Evolutionary conservation across 1,139 yeast genomes (phyloP).

Genomic region (Debaryomyces sp.): DNA sequence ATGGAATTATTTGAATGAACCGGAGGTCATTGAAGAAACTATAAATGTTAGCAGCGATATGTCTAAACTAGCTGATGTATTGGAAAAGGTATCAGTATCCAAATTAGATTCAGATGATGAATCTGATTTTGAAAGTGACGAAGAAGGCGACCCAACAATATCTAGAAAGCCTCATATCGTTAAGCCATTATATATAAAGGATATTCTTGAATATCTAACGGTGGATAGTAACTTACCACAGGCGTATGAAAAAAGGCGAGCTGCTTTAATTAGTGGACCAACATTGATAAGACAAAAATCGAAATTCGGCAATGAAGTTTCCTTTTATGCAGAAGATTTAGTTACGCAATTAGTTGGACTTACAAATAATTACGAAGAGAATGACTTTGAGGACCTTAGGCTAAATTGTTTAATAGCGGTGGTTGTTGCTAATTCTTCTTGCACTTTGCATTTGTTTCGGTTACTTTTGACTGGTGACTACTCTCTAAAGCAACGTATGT

Average conservation of each 20-base stretch:
- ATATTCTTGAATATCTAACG: conserved; percentile 55
- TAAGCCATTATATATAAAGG: conserved; percentile 64
- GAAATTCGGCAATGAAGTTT: conserved; percentile 55
- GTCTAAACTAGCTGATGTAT: background rate
- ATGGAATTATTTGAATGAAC: conserved; percentile 6
- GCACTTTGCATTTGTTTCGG: conserved; percentile 39
- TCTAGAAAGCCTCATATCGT: conserved; percentile 38
- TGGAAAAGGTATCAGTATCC: conserved; percentile 11
- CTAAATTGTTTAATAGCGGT: conserved; percentile 56
- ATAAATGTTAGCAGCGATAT: background rate
- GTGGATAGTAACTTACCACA: conserved; percentile 44
- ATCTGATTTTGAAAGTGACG: conserved; percentile 50
- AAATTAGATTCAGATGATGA: conserved; percentile 13
- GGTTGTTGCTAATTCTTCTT: conserved; percentile 48
- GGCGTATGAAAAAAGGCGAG: conserved; percentile 53
- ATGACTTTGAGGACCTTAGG: conserved; percentile 51
- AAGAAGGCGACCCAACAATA: conserved; percentile 53
- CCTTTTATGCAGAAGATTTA: conserved; percentile 49
- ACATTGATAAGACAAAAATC: conserved; percentile 57
- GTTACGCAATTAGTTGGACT: conserved; percentile 49
- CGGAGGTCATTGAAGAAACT: conserved; percentile 2
- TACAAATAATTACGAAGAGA: conserved; percentile 50
- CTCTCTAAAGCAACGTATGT: conserved; percentile 63
- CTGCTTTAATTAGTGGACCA: conserved; percentile 58
- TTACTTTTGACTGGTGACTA: conserved; percentile 62